Conservation (phyloP, 208 protist species). For the Leishmania martiniquensis region DNA sequence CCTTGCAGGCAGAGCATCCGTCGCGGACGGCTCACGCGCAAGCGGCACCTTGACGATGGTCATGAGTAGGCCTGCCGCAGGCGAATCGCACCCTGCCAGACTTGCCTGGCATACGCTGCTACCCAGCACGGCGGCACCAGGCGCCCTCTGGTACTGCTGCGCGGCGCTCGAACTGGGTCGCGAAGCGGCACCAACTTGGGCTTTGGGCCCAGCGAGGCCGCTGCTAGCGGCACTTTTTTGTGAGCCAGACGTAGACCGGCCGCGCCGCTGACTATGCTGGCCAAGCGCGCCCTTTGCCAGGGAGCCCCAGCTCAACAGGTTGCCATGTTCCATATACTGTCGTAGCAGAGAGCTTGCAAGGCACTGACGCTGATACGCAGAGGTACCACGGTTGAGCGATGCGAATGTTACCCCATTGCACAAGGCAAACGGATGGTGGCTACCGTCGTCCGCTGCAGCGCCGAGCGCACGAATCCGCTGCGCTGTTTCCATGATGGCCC, state of each 20-base stretch:
- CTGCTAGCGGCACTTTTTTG: background rate
- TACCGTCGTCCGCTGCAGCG: constrained; percentile 9
- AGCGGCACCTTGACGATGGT: background rate
- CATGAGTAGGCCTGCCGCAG: background rate
- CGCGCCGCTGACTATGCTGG: constrained; percentile 4
- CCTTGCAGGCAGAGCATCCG: background rate
- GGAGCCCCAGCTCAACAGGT: constrained; percentile 42
- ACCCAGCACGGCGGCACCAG: background rate
- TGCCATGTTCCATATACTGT: constrained; percentile 36
- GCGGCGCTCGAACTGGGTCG: too few relatives aligned
- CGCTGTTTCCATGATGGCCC: constrained; percentile 5
- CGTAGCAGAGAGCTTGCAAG: constrained; percentile 22
- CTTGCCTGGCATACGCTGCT: background rate
- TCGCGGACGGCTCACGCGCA: background rate
- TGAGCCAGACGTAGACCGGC: background rate
- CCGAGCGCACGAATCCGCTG: constrained; percentile 6
- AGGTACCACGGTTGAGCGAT: constrained; percentile 9
- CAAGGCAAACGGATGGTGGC: constrained; percentile 12
- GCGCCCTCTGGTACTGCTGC: background rate
- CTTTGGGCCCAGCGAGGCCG: background rate
- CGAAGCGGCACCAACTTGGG: background rate
- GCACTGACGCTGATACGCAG: constrained; percentile 12
- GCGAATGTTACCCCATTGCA: constrained; percentile 14
- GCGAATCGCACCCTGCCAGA: background rate
- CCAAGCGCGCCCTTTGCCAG: constrained; percentile 39